Conservation (phyloP, 2,329 filamentous ascomycete genomes). For the Phaeosphaeria sp. region DNA sequence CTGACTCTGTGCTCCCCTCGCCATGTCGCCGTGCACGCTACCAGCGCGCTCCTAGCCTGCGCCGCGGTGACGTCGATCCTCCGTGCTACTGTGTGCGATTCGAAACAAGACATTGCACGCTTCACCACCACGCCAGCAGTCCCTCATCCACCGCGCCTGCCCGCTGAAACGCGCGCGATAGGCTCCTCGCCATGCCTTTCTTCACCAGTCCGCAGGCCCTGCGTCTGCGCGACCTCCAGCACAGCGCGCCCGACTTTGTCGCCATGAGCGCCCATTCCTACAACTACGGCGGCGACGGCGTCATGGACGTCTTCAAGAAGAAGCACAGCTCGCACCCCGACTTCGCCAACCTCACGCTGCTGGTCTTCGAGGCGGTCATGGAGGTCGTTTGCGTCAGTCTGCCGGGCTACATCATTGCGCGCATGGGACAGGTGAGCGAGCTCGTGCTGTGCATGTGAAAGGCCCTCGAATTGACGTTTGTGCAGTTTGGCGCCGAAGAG, state of each 20-base stretch:
- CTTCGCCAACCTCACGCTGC: conserved; percentile 72
- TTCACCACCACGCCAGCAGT: conserved; percentile 22
- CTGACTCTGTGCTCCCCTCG: background rate
- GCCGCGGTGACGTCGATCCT: conserved; percentile 25
- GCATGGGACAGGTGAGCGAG: conserved; percentile 65
- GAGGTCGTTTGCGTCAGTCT: conserved; percentile 95
- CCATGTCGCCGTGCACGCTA: conserved; percentile 12
- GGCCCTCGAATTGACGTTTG: background rate
- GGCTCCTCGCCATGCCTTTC: conserved; percentile 35
- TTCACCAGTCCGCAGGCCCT: conserved; percentile 42
- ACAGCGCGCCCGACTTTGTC: conserved; percentile 32
- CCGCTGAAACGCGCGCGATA: background rate
- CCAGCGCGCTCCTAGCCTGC: conserved; percentile 19
- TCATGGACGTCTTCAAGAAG: conserved; percentile 42
- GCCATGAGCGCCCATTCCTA: conserved; percentile 44
- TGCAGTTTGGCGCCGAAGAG: conserved; percentile 87
- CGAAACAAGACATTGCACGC: conserved; percentile 29
- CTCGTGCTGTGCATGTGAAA: background rate
- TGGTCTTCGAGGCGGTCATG: conserved; percentile 93
- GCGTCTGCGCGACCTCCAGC: conserved; percentile 43
- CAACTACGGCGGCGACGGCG: conserved; percentile 36
- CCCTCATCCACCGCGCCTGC: conserved; percentile 19
- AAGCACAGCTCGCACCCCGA: conserved; percentile 64
- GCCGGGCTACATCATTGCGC: conserved; percentile 90
- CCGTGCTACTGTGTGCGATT: conserved; percentile 9